Percentiles rank a stretch among this genome's conserved stretches.
These are phyloP conservation scores for Fusarium sp. DNA, from an alignment of 2,329 filamentous ascomycete species.

Conservation along the genomic window DNA sequence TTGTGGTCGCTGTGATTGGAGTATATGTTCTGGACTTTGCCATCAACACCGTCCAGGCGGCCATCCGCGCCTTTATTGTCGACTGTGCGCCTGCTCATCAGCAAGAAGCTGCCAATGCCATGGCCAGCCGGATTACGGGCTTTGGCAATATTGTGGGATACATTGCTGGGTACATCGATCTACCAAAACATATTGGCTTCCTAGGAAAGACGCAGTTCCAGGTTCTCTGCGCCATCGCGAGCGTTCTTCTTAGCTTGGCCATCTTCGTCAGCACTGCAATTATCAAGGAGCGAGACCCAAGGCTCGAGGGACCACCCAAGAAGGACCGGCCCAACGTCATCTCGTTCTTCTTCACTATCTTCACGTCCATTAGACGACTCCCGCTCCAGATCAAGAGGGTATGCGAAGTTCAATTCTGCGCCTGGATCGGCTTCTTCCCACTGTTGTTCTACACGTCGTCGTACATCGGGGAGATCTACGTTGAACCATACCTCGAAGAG, in stretches of 20 bases:
- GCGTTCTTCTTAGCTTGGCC: conserved; percentile 76
- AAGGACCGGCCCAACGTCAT: conserved; percentile 74
- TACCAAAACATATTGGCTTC: conserved; percentile 80
- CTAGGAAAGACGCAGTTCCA: conserved; percentile 93
- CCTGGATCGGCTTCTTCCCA: conserved; percentile 96
- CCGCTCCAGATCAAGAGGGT: conserved; percentile 86
- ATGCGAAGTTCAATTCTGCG: conserved; percentile 84
- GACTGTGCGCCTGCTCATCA: conserved; percentile 94
- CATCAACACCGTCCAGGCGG: conserved; percentile 97
- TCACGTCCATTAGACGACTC: conserved; percentile 80
- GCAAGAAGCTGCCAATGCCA: conserved; percentile 93
- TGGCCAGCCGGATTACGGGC: conserved; percentile 89
- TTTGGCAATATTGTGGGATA: conserved; percentile 93
- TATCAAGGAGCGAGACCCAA: conserved; percentile 85
- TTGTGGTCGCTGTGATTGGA: conserved; percentile 84
- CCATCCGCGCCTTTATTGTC: conserved; percentile 90
- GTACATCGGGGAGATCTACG: conserved; percentile 93
- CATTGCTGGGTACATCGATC: conserved; percentile 84
- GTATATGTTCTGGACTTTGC: conserved; percentile 94
- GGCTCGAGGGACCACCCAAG: conserved; percentile 73
- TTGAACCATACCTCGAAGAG: conserved; percentile 80
- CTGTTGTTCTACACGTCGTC: conserved; percentile 96
- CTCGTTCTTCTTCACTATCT: conserved; percentile 83
- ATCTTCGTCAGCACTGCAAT: conserved; percentile 76
- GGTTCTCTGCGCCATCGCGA: conserved; percentile 88